Evolutionary conservation across 2,329 filamentous ascomycete genomes (phyloP).

Genomic region (Xylariaceae sp.): DNA sequence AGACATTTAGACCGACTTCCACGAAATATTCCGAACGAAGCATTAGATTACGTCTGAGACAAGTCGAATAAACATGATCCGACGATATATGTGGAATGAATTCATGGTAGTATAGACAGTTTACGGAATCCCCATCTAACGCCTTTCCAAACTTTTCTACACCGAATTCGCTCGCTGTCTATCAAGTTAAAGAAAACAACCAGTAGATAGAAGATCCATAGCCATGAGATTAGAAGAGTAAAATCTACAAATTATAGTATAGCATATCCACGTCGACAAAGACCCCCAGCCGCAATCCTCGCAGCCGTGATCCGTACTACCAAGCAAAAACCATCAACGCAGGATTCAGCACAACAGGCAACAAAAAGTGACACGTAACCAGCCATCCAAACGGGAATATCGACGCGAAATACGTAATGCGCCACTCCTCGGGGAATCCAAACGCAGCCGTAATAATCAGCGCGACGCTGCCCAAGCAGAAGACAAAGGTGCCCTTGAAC

Average conservation of each 20-base stretch:
- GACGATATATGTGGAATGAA: no score
- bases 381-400: constrained; percentile 53
- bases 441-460: constrained; percentile 30
- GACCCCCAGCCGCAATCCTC: no score
- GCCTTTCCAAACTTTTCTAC: no score
- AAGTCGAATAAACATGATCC: no score
- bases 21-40: no score
- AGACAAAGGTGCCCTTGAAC: constrained; percentile 34
- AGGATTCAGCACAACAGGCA: constrained; percentile 58
- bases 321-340: constrained; percentile 60
- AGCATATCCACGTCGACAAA: no score
- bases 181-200: not conserved
- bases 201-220: not conserved
- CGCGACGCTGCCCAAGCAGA: constrained; percentile 25
- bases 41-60: no score
- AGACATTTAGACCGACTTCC: no score
- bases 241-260: not conserved
- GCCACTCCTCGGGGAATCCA: constrained; percentile 41
- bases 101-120: no score
- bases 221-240: not conserved
- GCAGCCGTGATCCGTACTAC: no score
- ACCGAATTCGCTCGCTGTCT: not conserved
- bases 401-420: constrained; percentile 52
- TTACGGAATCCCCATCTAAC: no score
- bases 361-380: constrained; percentile 49